phyloP scores from a whole-genome alignment of 768 basidiomycete genomes.

The Lentinula boryana region DNA sequence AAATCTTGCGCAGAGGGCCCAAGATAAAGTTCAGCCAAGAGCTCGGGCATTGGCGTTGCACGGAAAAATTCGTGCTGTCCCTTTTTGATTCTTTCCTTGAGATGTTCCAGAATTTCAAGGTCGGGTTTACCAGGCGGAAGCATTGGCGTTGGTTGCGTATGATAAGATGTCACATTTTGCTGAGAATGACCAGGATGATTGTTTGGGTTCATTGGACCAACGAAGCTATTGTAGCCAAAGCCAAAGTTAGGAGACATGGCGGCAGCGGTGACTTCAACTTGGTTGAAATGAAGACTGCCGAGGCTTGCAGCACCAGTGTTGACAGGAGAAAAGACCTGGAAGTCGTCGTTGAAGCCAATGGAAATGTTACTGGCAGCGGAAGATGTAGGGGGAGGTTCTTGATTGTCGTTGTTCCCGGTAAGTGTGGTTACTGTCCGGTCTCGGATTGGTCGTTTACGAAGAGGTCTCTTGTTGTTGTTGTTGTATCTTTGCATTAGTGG shows the following conservation, averaged over 20 bases:
- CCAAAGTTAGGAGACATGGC: not conserved
- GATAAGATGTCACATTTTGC: not conserved
- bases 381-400: not conserved
- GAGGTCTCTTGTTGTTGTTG: not conserved
- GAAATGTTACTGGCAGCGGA: not conserved
- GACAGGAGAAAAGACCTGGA: not conserved
- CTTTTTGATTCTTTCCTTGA: constrained; percentile 66
- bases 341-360: not conserved
- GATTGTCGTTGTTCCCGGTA: not conserved
- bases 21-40: constrained; percentile 58
- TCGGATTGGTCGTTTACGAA: not conserved
- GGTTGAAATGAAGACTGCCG: not conserved
- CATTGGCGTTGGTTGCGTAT: not conserved
- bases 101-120: constrained; percentile 67
- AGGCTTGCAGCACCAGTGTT: not conserved
- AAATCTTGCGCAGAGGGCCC: constrained; percentile 32
- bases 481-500: not conserved
- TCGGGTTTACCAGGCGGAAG: constrained; percentile 56
- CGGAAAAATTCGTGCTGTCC: constrained; percentile 71
- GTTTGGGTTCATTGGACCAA: not conserved
- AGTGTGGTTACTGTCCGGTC: constrained; percentile 1
- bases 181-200: not conserved
- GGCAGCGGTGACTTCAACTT: not conserved
- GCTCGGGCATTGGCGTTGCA: constrained; percentile 58
- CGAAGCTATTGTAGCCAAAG: constrained; percentile 6